phyloP scores from a whole-genome alignment of 345 rosid genomes.

The Mercurialis annua region DNA sequence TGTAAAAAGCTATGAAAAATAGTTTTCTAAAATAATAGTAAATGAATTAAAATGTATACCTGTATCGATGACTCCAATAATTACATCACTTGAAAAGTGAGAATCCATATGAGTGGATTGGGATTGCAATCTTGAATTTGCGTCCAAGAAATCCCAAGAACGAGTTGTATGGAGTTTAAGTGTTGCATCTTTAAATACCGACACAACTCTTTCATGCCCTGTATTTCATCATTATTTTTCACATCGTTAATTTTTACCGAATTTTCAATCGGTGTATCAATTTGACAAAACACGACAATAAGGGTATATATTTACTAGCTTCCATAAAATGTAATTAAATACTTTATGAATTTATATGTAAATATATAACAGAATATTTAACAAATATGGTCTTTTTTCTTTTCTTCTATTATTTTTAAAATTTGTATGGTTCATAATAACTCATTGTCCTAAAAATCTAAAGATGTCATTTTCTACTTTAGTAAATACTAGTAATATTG shows the following conservation, averaged over 20 bases:
- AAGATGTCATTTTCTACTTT: not conserved
- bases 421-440: too few species aligned
- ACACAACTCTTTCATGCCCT: constrained; percentile 58
- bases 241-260: not conserved
- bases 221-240: constrained; percentile 2
- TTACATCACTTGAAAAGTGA: constrained; percentile 41
- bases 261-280: not conserved
- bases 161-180: constrained; percentile 76
- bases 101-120: constrained; percentile 10
- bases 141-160: constrained; percentile 76
- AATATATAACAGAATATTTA: too few species aligned
- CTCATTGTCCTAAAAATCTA: not conserved
- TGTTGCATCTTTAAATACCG: constrained; percentile 58
- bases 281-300: not conserved
- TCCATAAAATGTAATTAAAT: not conserved
- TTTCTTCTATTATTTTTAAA: not conserved
- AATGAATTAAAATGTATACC: constrained; percentile 25
- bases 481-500: not conserved
- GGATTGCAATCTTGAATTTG: constrained; percentile 20
- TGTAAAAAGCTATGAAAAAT: too few species aligned
- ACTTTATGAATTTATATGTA: too few species aligned
- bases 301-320: not conserved
- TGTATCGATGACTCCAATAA: constrained; percentile 58
- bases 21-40: not conserved
- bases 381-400: not conserved